Evolutionary conservation across 441 rosid genomes (phyloP).

Genomic region (Francoa sonchifolia): DNA sequence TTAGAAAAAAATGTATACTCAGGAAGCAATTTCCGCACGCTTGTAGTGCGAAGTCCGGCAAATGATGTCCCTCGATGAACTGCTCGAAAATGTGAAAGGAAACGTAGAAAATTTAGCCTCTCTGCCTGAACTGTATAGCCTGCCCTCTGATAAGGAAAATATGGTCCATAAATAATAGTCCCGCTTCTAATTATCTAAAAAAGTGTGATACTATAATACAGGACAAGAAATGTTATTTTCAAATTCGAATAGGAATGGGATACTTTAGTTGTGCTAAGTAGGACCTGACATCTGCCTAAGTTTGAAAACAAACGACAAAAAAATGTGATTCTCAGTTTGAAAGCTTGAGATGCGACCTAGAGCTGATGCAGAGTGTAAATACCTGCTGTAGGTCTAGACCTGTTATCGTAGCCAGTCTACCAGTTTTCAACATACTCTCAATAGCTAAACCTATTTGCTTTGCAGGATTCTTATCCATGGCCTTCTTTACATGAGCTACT

Average conservation of each 20-base stretch:
- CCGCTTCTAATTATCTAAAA: neutral
- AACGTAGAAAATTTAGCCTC: slow-evolving; percentile 87
- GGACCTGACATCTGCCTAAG: too few relatives aligned
- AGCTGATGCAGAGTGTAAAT: slow-evolving; percentile 5
- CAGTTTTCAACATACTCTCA: slow-evolving; percentile 71
- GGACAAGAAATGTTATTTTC: too few relatives aligned
- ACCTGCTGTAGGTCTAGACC: slow-evolving; percentile 95
- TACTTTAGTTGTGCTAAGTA: too few relatives aligned
- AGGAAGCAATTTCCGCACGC: slow-evolving; percentile 90
- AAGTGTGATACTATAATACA: too few relatives aligned
- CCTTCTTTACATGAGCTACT: slow-evolving; percentile 63
- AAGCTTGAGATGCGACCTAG: slow-evolving; percentile 6
- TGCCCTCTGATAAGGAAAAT: slow-evolving; percentile 47
- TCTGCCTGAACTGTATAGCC: slow-evolving; percentile 98
- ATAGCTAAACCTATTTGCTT: slow-evolving; percentile 42
- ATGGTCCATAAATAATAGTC: neutral
- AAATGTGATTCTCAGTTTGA: too few relatives aligned
- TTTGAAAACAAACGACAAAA: too few relatives aligned
- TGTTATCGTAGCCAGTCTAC: slow-evolving; percentile 57
- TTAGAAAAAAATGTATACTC: slow-evolving; percentile 45
- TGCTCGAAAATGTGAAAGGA: slow-evolving; percentile 84
- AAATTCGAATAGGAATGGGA: too few relatives aligned
- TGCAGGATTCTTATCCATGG: slow-evolving; percentile 44
- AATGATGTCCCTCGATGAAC: slow-evolving; percentile 96
- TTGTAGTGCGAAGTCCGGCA: slow-evolving; percentile 94